A percentile compares a stretch with the other conserved stretches of the same genome.
phyloP scores from a whole-genome alignment of 202 grass and related monocot species.

The Carex sylvatica region DNA sequence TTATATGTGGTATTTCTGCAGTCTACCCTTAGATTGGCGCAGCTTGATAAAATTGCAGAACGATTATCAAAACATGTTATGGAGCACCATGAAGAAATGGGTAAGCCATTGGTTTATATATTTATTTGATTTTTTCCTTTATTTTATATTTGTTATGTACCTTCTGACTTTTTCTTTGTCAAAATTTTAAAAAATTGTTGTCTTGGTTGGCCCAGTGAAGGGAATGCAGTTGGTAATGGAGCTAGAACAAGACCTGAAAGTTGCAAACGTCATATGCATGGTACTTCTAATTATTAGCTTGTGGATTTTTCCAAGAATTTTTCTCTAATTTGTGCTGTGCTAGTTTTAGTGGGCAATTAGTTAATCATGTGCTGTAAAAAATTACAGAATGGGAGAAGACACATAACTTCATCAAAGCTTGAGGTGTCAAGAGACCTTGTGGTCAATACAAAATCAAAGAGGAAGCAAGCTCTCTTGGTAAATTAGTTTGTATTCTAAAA shows the following conservation, averaged over 20 bases:
- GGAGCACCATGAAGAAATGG: conserved; percentile 98
- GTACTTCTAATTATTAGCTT: conserved; percentile 41
- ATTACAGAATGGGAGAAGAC: conserved; percentile 83
- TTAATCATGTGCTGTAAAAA: conserved; percentile 22
- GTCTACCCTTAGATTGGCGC: conserved; percentile 87
- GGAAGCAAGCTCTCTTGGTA: conserved; percentile 95
- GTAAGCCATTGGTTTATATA: conserved; percentile 39
- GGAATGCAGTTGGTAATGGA: conserved; percentile 98
- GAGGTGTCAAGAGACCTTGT: conserved; percentile 96
- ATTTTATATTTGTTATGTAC: conserved; percentile 3
- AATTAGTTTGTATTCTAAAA: conserved; percentile 14
- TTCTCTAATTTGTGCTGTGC: not conserved
- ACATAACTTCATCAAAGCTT: conserved; percentile 88
- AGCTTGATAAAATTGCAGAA: conserved; percentile 95
- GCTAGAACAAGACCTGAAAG: conserved; percentile 94
- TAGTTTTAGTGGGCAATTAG: conserved; percentile 20
- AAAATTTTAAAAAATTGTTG: conserved; percentile 6
- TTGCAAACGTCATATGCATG: conserved; percentile 96
- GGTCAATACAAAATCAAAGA: conserved; percentile 97
- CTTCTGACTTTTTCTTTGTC: not conserved
- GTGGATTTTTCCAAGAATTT: conserved; percentile 15
- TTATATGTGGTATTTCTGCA: conserved; percentile 36
- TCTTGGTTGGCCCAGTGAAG: conserved; percentile 74
- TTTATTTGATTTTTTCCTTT: not conserved
- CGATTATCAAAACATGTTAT: conserved; percentile 88